A percentile compares a stretch with the other conserved stretches of the same genome.
phyloP scores from a whole-genome alignment of 129 eudicot species.

The Oenanthe sinensis region DNA sequence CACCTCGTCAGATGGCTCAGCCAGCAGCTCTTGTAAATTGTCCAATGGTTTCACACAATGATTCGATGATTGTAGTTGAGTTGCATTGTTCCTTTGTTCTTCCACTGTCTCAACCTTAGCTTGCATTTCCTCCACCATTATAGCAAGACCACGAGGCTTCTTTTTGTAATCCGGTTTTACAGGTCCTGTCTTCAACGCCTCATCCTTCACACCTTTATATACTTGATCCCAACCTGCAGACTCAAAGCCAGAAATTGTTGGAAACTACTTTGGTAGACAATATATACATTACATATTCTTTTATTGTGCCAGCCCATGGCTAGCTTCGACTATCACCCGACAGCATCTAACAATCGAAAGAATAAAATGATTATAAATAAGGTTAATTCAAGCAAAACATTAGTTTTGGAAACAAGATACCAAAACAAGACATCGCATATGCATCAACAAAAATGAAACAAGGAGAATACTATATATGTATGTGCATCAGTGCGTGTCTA shows the following conservation, averaged over 20 bases:
- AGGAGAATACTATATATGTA: not conserved
- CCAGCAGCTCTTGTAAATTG: conserved; percentile 36
- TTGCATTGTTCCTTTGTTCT: conserved; percentile 38
- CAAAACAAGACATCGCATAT: not conserved
- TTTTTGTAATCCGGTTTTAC: conserved; percentile 21
- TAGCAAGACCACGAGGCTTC: conserved; percentile 32
- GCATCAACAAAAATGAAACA: not conserved
- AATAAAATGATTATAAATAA: not conserved
- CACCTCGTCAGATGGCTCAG: conserved; percentile 37
- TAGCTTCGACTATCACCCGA: not conserved
- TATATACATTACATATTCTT: too few relatives aligned
- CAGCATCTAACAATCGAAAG: not conserved
- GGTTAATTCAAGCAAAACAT: not conserved
- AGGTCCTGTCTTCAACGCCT: conserved; percentile 36
- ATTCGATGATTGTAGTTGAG: conserved; percentile 34
- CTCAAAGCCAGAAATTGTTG: not conserved
- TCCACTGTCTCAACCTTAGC: conserved; percentile 67
- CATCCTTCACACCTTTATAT: conserved; percentile 45
- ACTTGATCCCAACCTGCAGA: conserved; percentile 57
- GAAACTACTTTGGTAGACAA: not conserved
- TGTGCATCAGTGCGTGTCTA: not conserved
- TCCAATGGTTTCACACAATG: conserved; percentile 30
- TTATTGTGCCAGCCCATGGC: not conserved
- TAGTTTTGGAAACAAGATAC: not conserved
- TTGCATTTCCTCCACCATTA: conserved; percentile 61